These are phyloP conservation scores for Lactarius evosmus DNA, from an alignment of 768 basidiomycete genomes.

Conservation along the genomic window DNA sequence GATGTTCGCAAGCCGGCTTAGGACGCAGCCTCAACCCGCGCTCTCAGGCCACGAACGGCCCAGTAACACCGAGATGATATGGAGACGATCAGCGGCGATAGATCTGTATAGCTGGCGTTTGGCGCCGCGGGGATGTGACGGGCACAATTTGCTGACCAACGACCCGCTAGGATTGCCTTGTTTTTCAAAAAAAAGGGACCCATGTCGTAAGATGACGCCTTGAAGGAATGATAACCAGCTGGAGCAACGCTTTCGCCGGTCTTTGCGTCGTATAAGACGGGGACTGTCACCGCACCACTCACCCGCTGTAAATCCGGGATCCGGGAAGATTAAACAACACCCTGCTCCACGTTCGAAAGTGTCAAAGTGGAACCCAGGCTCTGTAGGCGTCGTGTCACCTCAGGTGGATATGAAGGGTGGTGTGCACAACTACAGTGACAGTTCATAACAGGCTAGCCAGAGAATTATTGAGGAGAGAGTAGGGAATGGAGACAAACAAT, in stretches of 20 bases:
- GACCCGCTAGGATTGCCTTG: neutral
- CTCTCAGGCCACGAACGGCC: neutral
- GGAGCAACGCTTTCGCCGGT: neutral
- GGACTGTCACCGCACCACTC: neutral
- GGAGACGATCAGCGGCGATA: neutral
- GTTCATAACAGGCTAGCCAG: neutral
- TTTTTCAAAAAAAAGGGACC: neutral
- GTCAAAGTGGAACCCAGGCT: neutral
- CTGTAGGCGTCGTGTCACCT: neutral
- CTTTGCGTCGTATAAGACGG: neutral
- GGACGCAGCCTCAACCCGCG: neutral
- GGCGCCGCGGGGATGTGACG: neutral
- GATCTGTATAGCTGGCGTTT: neutral
- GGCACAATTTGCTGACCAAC: neutral
- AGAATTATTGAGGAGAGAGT: neutral
- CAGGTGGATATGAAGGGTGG: neutral
- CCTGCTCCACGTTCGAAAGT: neutral
- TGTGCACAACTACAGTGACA: neutral
- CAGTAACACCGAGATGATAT: neutral
- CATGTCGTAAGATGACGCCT: neutral
- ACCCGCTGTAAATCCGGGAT: neutral
- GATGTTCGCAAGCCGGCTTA: neutral
- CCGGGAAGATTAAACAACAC: neutral
- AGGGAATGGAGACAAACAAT: slow-evolving; percentile 1
- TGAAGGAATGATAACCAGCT: neutral